Evolutionary conservation across 75 land plant genomes (phyloP).

Genomic region (Selaginella tamariscina): DNA sequence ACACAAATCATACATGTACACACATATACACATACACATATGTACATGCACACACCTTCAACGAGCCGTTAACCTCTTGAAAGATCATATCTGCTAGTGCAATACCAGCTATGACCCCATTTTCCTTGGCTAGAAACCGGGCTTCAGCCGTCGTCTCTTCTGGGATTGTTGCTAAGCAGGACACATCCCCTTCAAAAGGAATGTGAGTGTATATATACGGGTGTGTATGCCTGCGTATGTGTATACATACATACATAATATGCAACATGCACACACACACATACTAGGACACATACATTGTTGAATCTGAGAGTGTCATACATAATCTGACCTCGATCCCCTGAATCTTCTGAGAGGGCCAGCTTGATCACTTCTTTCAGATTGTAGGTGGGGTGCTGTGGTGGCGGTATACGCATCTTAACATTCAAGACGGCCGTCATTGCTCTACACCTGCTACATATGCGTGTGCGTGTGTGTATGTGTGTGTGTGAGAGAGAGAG

Average conservation of each 20-base stretch:
- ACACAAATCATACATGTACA: no score
- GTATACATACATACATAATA: conserved; percentile 8
- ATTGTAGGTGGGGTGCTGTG: conserved; percentile 89
- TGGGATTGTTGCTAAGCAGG: conserved; percentile 86
- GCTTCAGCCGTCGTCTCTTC: conserved; percentile 66
- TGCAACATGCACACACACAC: neutral
- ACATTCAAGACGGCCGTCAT: no score
- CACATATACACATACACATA: no score
- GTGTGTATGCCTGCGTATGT: neutral
- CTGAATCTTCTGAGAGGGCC: conserved; percentile 85
- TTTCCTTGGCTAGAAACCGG: conserved; percentile 80
- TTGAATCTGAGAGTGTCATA: neutral
- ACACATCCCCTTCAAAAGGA: conserved; percentile 60
- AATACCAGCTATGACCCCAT: conserved; percentile 89
- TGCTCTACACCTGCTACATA: no score
- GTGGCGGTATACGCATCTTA: no score
- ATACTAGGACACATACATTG: neutral
- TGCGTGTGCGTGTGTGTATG: no score
- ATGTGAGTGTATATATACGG: neutral
- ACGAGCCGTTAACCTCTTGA: conserved; percentile 67
- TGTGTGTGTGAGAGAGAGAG: no score
- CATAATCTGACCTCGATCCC: conserved; percentile 41
- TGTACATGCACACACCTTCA: conserved; percentile 50
- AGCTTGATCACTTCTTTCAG: conserved; percentile 50
- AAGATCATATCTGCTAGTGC: conserved; percentile 85